These are phyloP conservation scores for Gossypium raimondii DNA, from an alignment of 345 rosid genomes.

Conservation along the genomic window DNA sequence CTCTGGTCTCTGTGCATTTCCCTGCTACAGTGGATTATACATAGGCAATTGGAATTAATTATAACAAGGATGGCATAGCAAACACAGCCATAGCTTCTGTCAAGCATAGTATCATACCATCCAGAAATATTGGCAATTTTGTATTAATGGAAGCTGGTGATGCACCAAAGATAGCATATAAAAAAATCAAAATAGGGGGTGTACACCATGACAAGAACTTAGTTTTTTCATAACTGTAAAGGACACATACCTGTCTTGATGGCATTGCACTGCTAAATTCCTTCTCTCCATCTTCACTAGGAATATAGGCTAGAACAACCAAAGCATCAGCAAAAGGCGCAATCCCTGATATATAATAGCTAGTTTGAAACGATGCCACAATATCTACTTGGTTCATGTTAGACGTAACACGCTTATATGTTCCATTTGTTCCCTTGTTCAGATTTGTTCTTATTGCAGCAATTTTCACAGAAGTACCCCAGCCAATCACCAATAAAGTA, in stretches of 20 bases:
- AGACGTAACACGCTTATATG: conserved; percentile 50
- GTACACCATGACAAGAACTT: background rate
- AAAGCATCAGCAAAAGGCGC: conserved; percentile 99
- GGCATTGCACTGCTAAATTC: conserved; percentile 63
- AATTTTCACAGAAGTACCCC: conserved; percentile 90
- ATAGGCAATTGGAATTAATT: conserved; percentile 21
- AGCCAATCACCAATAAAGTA: conserved; percentile 88
- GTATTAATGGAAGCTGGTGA: background rate
- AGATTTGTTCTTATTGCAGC: conserved; percentile 80
- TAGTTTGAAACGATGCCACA: conserved; percentile 96
- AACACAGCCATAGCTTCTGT: background rate
- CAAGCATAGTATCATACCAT: background rate
- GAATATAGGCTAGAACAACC: conserved; percentile 94
- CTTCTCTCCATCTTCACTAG: conserved; percentile 72
- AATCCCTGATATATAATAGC: conserved; percentile 97
- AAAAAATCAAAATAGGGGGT: background rate
- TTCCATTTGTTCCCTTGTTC: conserved; percentile 57
- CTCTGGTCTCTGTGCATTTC: conserved; percentile 97
- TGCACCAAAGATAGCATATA: background rate
- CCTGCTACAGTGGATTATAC: conserved; percentile 44
- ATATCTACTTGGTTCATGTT: conserved; percentile 82
- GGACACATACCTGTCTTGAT: conserved; percentile 73
- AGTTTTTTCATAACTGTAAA: background rate
- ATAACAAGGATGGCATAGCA: background rate
- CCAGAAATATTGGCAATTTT: background rate